These are phyloP conservation scores for Ascochyta pisi DNA, from an alignment of 2,329 filamentous ascomycete genomes.

Conservation along the genomic window DNA sequence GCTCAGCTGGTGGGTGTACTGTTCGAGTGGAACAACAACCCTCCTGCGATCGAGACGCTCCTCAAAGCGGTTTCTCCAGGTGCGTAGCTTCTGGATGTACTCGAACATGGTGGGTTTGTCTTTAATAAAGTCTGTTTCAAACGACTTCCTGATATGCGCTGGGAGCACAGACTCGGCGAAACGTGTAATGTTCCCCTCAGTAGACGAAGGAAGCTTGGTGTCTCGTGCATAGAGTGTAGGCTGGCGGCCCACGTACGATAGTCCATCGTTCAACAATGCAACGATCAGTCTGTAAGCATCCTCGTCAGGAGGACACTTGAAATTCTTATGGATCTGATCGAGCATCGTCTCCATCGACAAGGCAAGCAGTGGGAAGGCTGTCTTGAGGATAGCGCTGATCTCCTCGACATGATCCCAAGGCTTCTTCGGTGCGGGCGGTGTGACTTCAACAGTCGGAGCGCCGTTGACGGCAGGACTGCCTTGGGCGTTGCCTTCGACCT, in stretches of 20 bases:
- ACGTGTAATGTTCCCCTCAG: constrained; percentile 93
- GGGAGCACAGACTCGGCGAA: constrained; percentile 97
- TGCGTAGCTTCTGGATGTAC: constrained; percentile 95
- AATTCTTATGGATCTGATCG: constrained; percentile 97
- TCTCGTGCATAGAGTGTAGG: constrained; percentile 87
- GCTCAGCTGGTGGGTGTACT: constrained; percentile 87
- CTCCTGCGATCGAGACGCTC: constrained; percentile 91
- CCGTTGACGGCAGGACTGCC: constrained; percentile 38
- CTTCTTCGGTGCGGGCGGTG: constrained; percentile 62
- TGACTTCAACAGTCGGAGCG: constrained; percentile 29
- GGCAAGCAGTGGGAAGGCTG: constrained; percentile 92
- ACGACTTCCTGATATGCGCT: constrained; percentile 91
- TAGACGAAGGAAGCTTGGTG: constrained; percentile 86
- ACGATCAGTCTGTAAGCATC: constrained; percentile 97
- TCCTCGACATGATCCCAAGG: constrained; percentile 98
- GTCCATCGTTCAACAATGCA: constrained; percentile 92
- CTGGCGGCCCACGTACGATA: constrained; percentile 89
- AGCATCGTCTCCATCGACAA: constrained; percentile 99
- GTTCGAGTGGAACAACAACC: constrained; percentile 76
- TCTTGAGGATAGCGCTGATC: constrained; percentile 94
- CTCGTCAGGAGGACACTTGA: constrained; percentile 98
- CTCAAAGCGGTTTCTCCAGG: constrained; percentile 97
- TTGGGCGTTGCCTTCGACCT: constrained; percentile 48
- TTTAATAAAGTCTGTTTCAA: constrained; percentile 95
- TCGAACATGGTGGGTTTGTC: constrained; percentile 98